Evolutionary conservation across 768 basidiomycete species (phyloP).

Genomic region (Leucocoprinus leucothites): DNA sequence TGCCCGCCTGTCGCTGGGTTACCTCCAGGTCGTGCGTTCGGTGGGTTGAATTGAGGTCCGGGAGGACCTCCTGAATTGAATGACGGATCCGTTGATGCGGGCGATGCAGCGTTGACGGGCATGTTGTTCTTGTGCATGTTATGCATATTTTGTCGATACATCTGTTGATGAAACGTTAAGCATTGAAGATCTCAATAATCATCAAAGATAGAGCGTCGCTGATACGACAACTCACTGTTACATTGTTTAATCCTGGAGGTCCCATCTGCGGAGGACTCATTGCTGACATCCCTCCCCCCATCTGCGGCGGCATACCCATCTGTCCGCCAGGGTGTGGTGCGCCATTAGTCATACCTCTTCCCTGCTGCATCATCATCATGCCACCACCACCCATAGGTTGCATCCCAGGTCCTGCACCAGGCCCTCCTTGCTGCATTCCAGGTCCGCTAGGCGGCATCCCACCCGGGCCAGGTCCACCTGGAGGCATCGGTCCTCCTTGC

Average conservation of each 20-base stretch:
- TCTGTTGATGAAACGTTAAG: neutral
- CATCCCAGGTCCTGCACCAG: constrained; percentile 9
- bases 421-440: constrained; percentile 10
- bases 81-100: constrained; percentile 27
- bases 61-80: neutral
- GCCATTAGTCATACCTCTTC: constrained; percentile 28
- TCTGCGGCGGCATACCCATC: constrained; percentile 33
- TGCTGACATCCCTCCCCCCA: constrained; percentile 36
- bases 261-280: constrained; percentile 25
- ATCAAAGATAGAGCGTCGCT: too few species aligned
- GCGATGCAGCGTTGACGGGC: constrained; percentile 39
- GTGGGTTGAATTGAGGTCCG: constrained; percentile 9
- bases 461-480: neutral
- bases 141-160: constrained; percentile 28
- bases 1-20: constrained; percentile 10
- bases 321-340: constrained; percentile 12
- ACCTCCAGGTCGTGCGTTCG: neutral
- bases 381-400: constrained; percentile 8
- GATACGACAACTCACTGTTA: constrained; percentile 20
- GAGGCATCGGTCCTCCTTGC: constrained; percentile 2
- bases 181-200: neutral
- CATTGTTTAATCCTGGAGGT: constrained; percentile 7
- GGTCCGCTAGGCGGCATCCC: constrained; percentile 7
- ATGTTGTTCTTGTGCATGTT: constrained; percentile 32
- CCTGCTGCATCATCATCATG: constrained; percentile 35